Conservation (phyloP, 129 eudicot species). For the Ambrosia artemisiifolia region DNA sequence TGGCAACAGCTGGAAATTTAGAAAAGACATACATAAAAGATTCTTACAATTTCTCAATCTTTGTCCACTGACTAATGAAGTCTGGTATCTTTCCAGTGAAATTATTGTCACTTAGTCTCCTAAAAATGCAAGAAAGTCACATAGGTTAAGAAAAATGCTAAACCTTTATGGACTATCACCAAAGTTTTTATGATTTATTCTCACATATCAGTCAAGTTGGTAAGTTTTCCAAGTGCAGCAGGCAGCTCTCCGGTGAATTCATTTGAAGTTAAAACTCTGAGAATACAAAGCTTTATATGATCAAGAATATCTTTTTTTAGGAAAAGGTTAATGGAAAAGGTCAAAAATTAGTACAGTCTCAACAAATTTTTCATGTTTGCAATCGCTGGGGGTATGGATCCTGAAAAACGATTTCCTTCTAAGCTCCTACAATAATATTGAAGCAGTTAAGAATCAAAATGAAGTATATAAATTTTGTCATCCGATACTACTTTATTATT, state of each 20-base stretch:
- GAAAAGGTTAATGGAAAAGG: constrained; percentile 18
- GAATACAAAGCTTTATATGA: constrained; percentile 21
- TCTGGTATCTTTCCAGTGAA: constrained; percentile 74
- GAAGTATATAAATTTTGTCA: background rate
- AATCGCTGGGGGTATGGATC: constrained; percentile 59
- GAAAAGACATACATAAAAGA: background rate
- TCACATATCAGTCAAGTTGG: constrained; percentile 66
- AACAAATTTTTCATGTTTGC: constrained; percentile 54
- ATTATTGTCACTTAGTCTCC: constrained; percentile 76
- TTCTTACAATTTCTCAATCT: constrained; percentile 73
- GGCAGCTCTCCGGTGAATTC: constrained; percentile 69
- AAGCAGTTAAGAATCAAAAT: constrained; percentile 15
- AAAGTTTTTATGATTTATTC: constrained; percentile 28
- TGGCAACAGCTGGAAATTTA: background rate
- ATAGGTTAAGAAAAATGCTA: constrained; percentile 11
- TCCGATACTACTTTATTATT: background rate
- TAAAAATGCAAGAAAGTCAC: constrained; percentile 23
- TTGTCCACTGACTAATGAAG: constrained; percentile 59
- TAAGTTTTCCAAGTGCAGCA: constrained; percentile 52
- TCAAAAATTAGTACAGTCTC: constrained; percentile 50
- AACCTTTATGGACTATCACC: constrained; percentile 9
- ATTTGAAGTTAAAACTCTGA: constrained; percentile 72
- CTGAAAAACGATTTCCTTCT: constrained; percentile 73
- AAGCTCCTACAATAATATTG: constrained; percentile 59
- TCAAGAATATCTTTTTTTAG: background rate